Conservation (phyloP, 108 stramenopile species). For the Cyclostephanos invisitatus region DNA sequence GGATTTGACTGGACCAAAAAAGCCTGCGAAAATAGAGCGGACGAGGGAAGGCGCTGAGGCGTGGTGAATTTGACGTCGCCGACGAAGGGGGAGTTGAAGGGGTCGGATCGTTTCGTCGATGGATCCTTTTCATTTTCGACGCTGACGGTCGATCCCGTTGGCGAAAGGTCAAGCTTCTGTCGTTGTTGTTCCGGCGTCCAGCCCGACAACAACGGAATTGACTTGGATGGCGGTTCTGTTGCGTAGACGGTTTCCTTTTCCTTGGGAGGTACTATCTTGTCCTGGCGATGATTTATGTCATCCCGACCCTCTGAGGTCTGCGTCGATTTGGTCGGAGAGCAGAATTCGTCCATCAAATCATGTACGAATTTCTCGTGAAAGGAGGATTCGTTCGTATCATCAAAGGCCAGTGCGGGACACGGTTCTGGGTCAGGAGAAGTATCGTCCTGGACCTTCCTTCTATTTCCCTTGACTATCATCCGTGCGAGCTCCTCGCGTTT, state of each 20-base stretch:
- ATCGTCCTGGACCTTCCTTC: not conserved
- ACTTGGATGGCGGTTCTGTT: not conserved
- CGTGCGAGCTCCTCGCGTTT: not conserved
- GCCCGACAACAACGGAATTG: not conserved
- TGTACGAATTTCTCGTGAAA: constrained; percentile 19
- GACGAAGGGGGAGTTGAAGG: constrained; percentile 30
- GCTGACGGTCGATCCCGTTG: constrained; percentile 13
- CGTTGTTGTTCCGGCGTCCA: not conserved
- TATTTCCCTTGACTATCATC: not conserved
- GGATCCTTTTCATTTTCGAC: not conserved
- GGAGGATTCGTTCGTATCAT: constrained; percentile 19
- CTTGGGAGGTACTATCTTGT: not conserved
- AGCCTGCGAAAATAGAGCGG: constrained; percentile 43
- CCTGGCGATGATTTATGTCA: constrained; percentile 24
- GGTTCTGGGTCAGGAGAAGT: not conserved
- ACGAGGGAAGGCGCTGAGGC: constrained; percentile 22
- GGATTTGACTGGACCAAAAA: constrained; percentile 32
- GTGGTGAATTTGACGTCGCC: constrained; percentile 43
- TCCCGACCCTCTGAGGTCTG: constrained; percentile 33
- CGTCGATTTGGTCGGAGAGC: not conserved
- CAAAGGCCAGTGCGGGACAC: constrained; percentile 22
- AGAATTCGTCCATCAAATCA: constrained; percentile 29
- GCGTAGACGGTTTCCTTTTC: not conserved
- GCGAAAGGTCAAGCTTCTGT: not conserved
- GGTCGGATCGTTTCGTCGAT: not conserved